Conservation (phyloP, 306 rosid species). For the Ormosia semicastrata region DNA sequence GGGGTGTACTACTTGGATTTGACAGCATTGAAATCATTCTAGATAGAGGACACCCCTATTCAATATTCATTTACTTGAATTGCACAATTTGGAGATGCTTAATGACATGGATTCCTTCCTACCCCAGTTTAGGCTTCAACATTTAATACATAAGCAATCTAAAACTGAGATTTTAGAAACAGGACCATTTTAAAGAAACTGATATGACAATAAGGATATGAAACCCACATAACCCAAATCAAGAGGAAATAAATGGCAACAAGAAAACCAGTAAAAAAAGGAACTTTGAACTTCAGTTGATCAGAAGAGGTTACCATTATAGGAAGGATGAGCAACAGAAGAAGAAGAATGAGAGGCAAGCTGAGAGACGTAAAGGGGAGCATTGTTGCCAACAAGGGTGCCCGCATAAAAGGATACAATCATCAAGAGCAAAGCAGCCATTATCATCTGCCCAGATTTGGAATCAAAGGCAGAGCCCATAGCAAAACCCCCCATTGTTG, state of each 20-base stretch:
- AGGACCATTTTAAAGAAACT: neutral
- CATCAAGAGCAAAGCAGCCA: constrained; percentile 60
- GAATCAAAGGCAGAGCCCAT: constrained; percentile 56
- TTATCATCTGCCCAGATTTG: constrained; percentile 61
- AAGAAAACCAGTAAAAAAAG: neutral
- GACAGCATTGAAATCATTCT: neutral
- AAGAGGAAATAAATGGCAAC: neutral
- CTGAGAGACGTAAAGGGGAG: constrained; percentile 67
- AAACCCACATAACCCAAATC: neutral
- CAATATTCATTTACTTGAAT: neutral
- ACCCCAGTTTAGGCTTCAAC: neutral
- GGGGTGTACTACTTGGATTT: neutral
- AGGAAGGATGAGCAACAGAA: constrained; percentile 4
- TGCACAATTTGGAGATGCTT: neutral
- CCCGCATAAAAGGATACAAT: constrained; percentile 69
- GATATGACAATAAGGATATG: neutral
- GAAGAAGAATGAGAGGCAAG: constrained; percentile 40
- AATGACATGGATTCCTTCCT: neutral
- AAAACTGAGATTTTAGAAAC: constrained; percentile 4
- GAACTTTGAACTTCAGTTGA: neutral
- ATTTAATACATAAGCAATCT: neutral
- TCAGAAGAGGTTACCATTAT: constrained; percentile 30
- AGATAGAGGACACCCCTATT: neutral
- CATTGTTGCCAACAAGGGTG: constrained; percentile 62
- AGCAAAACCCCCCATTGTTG: constrained; percentile 31